These are phyloP conservation scores for Pulveroboletus sp. DNA, from an alignment of 768 basidiomycete genomes.

Conservation along the genomic window DNA sequence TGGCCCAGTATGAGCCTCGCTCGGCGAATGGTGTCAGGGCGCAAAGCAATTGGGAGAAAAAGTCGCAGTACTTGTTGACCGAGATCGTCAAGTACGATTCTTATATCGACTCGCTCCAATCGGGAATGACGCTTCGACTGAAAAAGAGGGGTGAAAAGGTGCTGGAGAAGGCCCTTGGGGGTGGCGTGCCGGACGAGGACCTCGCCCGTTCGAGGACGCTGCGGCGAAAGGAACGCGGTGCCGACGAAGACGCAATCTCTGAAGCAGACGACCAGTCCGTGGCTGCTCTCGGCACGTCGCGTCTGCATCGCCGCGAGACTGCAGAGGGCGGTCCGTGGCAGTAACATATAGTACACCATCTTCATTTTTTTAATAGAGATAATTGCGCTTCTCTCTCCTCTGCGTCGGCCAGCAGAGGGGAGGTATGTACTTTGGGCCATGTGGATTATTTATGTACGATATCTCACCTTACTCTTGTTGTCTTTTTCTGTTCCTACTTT, in stretches of 20 bases:
- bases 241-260: constrained; percentile 45
- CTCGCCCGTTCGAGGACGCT: constrained; percentile 28
- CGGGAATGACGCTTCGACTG: constrained; percentile 79
- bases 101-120: constrained; percentile 87
- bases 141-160: constrained; percentile 91
- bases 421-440: constrained; percentile 10
- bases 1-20: constrained; percentile 72
- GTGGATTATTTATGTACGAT: constrained; percentile 33
- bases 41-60: constrained; percentile 88
- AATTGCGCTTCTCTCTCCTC: neutral
- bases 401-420: neutral
- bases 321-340: constrained; percentile 35
- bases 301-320: constrained; percentile 42
- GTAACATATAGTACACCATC: constrained; percentile 20
- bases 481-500: neutral
- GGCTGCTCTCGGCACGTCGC: constrained; percentile 27
- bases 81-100: constrained; percentile 96
- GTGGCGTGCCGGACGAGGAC: constrained; percentile 30
- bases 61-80: constrained; percentile 81
- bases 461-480: constrained; percentile 17
- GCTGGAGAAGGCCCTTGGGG: constrained; percentile 55
- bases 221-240: constrained; percentile 39
- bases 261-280: constrained; percentile 42
- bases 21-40: constrained; percentile 75
- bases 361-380: constrained; percentile 16